Conservation (phyloP, 2,329 filamentous ascomycete genomes). For the Dactylellina parvicollis region DNA sequence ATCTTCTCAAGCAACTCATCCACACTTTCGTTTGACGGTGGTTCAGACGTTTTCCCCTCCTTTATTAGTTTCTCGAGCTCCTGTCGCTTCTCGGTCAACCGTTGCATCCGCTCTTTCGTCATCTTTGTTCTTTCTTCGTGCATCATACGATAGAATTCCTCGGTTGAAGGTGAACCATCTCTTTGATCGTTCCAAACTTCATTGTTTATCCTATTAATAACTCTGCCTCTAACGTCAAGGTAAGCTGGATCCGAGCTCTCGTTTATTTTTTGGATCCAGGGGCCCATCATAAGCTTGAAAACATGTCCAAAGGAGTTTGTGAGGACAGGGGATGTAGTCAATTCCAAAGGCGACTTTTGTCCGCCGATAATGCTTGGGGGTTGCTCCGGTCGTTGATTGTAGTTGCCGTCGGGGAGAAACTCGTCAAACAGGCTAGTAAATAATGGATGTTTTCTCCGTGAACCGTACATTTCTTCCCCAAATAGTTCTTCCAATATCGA, state of each 20-base stretch:
- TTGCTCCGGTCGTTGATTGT: conserved; percentile 25
- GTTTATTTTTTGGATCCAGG: conserved; percentile 42
- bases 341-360: conserved; percentile 8
- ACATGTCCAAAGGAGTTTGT: conserved; percentile 25
- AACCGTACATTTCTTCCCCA: conserved; percentile 49
- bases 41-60: not conserved
- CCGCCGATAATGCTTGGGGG: conserved; percentile 22
- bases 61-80: conserved; percentile 31
- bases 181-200: conserved; percentile 30
- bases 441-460: conserved; percentile 33
- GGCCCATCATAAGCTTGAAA: conserved; percentile 37
- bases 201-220: conserved; percentile 25
- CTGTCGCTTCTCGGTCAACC: conserved; percentile 23
- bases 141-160: conserved; percentile 32
- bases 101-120: conserved; percentile 19
- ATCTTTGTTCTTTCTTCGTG: conserved; percentile 33
- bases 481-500: conserved; percentile 47
- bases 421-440: conserved; percentile 51
- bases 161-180: conserved; percentile 8
- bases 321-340: not conserved
- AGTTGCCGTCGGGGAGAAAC: conserved; percentile 43
- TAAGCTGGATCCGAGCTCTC: conserved; percentile 28
- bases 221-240: conserved; percentile 15
- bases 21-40: not conserved
- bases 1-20: not conserved